A percentile compares a stretch with the other conserved stretches of the same genome.
phyloP scores from a whole-genome alignment of 805 yeast species.

The Ogataea salicorniae region DNA sequence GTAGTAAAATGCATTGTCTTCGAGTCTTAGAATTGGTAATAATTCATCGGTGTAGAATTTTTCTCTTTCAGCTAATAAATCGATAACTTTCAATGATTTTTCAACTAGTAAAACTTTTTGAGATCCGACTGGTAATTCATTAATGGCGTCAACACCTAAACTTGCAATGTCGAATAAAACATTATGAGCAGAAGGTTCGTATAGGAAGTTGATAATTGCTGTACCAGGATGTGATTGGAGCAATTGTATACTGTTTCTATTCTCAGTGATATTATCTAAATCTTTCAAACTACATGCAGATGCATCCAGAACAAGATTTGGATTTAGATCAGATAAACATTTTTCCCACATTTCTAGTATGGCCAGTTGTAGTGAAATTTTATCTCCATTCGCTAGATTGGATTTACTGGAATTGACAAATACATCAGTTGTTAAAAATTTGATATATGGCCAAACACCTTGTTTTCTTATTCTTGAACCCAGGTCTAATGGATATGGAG shows the following conservation, averaged over 20 bases:
- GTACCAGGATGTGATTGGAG: constrained; percentile 69
- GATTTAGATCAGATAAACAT: constrained; percentile 47
- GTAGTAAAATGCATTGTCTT: constrained; percentile 33
- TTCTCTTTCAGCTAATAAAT: constrained; percentile 47
- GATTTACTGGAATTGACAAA: constrained; percentile 48
- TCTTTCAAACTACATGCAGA: constrained; percentile 41
- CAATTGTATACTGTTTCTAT: constrained; percentile 41
- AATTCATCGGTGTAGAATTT: constrained; percentile 53
- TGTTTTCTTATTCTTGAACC: constrained; percentile 57
- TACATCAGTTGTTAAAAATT: constrained; percentile 62
- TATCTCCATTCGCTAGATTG: constrained; percentile 31
- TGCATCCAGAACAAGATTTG: constrained; percentile 45
- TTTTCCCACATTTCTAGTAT: constrained; percentile 48
- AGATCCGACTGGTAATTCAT: constrained; percentile 33
- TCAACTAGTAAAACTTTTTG: constrained; percentile 34
- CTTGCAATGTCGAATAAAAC: constrained; percentile 53
- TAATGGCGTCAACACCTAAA: constrained; percentile 54
- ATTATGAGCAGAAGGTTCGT: constrained; percentile 50
- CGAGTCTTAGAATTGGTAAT: constrained; percentile 43
- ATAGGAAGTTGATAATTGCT: constrained; percentile 56
- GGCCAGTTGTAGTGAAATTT: constrained; percentile 44
- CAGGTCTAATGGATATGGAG: constrained; percentile 57
- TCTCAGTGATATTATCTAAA: constrained; percentile 42
- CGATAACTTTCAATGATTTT: constrained; percentile 40
- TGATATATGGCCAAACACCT: constrained; percentile 79